Conservation (phyloP, 1,139 yeast genomes). For the Kurtzmaniella quercitrusa region DNA sequence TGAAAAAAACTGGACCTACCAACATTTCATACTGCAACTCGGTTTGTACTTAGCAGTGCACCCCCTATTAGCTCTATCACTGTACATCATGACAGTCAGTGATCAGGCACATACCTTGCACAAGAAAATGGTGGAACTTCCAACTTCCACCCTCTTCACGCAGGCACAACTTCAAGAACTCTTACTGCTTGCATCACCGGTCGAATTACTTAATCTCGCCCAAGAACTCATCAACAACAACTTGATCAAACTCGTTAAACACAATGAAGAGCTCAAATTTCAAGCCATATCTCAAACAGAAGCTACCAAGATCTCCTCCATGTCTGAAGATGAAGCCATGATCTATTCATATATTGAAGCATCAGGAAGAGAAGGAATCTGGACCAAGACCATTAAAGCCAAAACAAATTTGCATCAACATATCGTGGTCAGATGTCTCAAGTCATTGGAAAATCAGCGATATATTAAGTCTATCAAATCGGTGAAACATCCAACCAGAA, state of each 20-base stretch:
- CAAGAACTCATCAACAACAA: constrained; percentile 66
- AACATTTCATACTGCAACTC: too few relatives aligned
- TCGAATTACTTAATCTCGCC: constrained; percentile 53
- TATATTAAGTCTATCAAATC: constrained; percentile 87
- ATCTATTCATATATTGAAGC: constrained; percentile 90
- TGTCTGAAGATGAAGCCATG: constrained; percentile 87
- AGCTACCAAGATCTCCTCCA: constrained; percentile 65
- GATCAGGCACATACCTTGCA: constrained; percentile 56
- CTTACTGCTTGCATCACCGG: constrained; percentile 27
- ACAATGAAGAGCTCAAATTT: constrained; percentile 64
- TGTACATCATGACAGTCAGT: constrained; percentile 24
- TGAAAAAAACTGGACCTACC: too few relatives aligned
- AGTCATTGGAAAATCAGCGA: constrained; percentile 76
- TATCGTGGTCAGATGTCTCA: constrained; percentile 81
- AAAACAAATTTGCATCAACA: constrained; percentile 91
- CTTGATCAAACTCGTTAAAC: constrained; percentile 63
- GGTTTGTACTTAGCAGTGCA: too few relatives aligned
- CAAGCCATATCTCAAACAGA: constrained; percentile 67
- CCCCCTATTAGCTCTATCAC: not conserved
- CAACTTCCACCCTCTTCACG: constrained; percentile 43
- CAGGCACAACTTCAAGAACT: constrained; percentile 57
- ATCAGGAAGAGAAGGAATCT: constrained; percentile 89
- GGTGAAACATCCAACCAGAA: constrained; percentile 94
- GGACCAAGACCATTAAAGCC: constrained; percentile 93
- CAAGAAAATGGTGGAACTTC: constrained; percentile 50